Evolutionary conservation across 164 flowering plant genomes (phyloP), one percentile per base, ranked within the genome.

Genomic region (Magnolia changhungtana): DNA sequence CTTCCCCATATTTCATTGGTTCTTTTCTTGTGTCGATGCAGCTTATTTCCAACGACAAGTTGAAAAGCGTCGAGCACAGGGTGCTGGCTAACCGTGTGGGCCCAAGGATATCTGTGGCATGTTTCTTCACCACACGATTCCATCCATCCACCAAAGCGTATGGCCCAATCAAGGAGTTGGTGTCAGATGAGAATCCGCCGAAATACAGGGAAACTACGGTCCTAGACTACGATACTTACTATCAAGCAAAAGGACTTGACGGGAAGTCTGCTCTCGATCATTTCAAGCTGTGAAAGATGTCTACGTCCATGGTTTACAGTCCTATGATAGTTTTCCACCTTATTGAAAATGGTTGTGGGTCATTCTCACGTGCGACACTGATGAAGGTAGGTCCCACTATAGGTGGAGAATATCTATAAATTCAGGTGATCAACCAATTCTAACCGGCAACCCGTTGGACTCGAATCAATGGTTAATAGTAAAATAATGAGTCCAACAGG

Each of bases 151-250:
- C 64, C 20, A 79, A 71, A 24, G 29, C 55, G 0, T 85, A 73
- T 67, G 84, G 87, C 1, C 86, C 89, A 0, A 83, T 87, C 45
- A 78, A 84, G 59, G 84, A 84, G 80, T 27, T 78, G 67, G 16
- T 77, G 49, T 79, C 84, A 2, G 82, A 81, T 21, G 74, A 79
- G 2, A 81, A 75, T 77, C 81, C 79, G 1, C 67, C 84, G 0
- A 24, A n/a, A 2, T 81, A 81, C 37, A 66, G 70, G 19, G 75
- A 75, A n/a, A 72, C 61, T 29, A 64, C 63, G 10, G 49, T 74
- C 9, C 23, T 1, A 19, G 83, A 80, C 10, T 76, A 67, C 74
- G 20, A 3, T 61, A 19, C 64, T 5, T 19, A 0, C 64, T 61
- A 61, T 2, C 0, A 6, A 11, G 21, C 20, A n/a, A n/a, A n/a